Evolutionary conservation across 1,284 basidiomycete genomes (phyloP), one percentile per base, ranked within the genome.

Genomic region (Xerocomus cyaneibrunnescens): DNA sequence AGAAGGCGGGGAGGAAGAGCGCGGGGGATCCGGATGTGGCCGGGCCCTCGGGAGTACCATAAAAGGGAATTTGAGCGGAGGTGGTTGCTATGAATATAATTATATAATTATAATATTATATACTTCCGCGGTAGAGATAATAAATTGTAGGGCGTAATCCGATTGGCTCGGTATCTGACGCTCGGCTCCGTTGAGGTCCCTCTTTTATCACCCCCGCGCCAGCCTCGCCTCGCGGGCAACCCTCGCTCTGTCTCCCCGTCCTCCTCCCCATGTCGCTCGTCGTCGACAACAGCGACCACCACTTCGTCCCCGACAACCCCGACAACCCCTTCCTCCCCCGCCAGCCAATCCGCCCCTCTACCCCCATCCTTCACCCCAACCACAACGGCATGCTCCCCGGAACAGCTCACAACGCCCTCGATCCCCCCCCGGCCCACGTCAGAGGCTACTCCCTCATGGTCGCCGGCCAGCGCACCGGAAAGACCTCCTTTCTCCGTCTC

Each of bases 401-500:
- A 65, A 54, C 63, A 45, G 46, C 55, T 35, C 31, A 10, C 62
- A 64, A 27, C 60, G 31, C 50, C 45, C 63, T 52, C 59, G 67
- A 68, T 62, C 54, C 56, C 42, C 42, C 48, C 45, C 46, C 52
- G 57, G 52, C 42, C 51, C 45, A 51, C 42, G 41, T 52, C 56
- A 60, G 66, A 59, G 74, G 71, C 38, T 85, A 87, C 73, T 83
- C 83, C 58, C 74, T 89, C 67, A 84, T 90, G 72, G 89, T 89
- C 59, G 89, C 89, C 51, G 87, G 86, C 47, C 72, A 75, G 67
- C 76, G 79, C 69, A 81, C 84, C 72, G 89, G 87, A 70, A 92
- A 92, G 78, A 87, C 89, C 28, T 84, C 86, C 54, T 87, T 91
- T 62, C 81, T 91, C 62, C 81, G 84, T 57, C 85, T 87, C 57